Percentiles rank a stretch among this genome's conserved stretches.
These are phyloP conservation scores for Monosporozyma unispora DNA, from an alignment of 805 yeast genomes.

Conservation along the genomic window DNA sequence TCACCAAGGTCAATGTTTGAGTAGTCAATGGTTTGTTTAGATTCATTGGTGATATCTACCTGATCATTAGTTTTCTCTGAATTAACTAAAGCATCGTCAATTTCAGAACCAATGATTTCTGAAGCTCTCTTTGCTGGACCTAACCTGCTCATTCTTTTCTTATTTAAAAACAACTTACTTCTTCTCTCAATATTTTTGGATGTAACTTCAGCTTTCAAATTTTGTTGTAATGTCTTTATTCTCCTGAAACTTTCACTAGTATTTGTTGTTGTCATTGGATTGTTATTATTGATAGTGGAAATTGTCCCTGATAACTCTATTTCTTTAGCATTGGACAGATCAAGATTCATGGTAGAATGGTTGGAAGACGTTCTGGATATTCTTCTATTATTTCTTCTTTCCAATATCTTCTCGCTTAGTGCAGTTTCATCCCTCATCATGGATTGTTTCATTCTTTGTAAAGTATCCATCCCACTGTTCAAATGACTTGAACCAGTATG, in stretches of 20 bases:
- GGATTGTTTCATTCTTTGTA: conserved; percentile 3
- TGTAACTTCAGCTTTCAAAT: conserved; percentile 21
- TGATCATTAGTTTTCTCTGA: neutral
- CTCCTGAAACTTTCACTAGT: conserved; percentile 9
- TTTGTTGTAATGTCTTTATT: conserved; percentile 18
- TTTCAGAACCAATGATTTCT: conserved; percentile 1
- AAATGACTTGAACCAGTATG: neutral
- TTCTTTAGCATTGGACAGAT: neutral
- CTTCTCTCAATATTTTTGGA: conserved; percentile 21
- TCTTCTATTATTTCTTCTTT: conserved; percentile 2
- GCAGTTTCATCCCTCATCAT: neutral
- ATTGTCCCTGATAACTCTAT: neutral
- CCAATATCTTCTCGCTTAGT: neutral
- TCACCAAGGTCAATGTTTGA: conserved; percentile 29
- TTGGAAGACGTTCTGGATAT: neutral
- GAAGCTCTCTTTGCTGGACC: conserved; percentile 30
- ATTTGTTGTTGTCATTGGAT: neutral
- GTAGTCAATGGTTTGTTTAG: conserved; percentile 8
- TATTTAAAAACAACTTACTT: conserved; percentile 21
- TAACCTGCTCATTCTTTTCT: conserved; percentile 16
- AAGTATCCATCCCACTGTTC: neutral
- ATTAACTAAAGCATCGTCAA: neutral
- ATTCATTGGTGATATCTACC: neutral
- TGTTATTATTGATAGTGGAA: conserved; percentile 2
- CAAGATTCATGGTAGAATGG: neutral